Conservation (phyloP, 257 asterid species). For the Mentha longifolia region DNA sequence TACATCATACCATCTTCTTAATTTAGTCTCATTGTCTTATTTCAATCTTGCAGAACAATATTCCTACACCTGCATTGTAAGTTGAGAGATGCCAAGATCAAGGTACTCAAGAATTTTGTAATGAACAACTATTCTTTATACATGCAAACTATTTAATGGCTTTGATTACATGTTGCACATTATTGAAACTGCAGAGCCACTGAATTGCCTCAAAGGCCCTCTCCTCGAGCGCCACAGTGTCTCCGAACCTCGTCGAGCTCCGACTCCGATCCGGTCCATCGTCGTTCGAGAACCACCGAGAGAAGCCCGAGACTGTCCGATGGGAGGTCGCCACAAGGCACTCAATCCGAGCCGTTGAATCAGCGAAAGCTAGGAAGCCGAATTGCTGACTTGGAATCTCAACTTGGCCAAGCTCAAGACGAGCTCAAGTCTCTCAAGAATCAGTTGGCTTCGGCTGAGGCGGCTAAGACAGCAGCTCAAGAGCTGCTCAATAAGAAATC, state of each 20-base stretch:
- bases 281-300: conserved; percentile 54
- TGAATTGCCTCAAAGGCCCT: conserved; percentile 73
- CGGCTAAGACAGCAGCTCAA: conserved; percentile 69
- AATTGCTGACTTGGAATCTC: conserved; percentile 87
- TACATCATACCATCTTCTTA: not conserved
- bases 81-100: conserved; percentile 67
- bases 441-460: conserved; percentile 70
- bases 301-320: conserved; percentile 64
- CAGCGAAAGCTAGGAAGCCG: conserved; percentile 86
- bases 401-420: conserved; percentile 85
- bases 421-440: conserved; percentile 76
- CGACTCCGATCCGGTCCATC: conserved; percentile 64
- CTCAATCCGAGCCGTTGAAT: conserved; percentile 53
- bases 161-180: conserved; percentile 16
- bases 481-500: conserved; percentile 63
- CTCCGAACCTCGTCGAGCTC: conserved; percentile 73
- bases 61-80: not conserved
- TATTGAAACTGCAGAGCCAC: conserved; percentile 43
- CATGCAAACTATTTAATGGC: not conserved
- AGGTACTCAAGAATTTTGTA: conserved; percentile 49
- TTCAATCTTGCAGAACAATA: conserved; percentile 37
- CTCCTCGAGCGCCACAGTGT: conserved; percentile 58
- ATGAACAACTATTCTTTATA: not conserved
- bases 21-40: conserved; percentile 14
- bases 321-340: conserved; percentile 64